Evolutionary conservation across 192 early-diverging fungal species (phyloP).

Genomic region (Rhizophagus sp.): DNA sequence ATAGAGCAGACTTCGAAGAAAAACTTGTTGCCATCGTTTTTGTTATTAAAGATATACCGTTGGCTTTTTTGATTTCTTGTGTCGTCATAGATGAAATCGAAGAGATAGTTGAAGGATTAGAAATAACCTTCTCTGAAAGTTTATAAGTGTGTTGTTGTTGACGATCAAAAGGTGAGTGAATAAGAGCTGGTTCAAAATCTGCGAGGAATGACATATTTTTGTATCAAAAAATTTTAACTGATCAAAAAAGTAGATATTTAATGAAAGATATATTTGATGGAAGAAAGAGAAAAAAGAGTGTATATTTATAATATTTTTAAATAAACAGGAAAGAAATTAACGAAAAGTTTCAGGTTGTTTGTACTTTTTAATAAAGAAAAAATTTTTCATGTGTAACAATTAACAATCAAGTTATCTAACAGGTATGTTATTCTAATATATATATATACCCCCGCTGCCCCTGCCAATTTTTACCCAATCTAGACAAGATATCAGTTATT

Average conservation of each 20-base stretch:
- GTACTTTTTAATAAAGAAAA: neutral
- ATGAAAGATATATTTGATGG: neutral
- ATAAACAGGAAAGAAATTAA: neutral
- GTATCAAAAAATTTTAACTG: neutral
- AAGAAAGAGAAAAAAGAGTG: neutral
- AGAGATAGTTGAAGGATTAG: neutral
- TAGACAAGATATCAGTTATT: too few species aligned
- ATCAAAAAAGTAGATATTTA: neutral
- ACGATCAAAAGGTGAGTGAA: conserved; percentile 18
- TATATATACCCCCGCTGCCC: too few species aligned
- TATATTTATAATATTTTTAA: neutral
- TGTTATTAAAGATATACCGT: neutral
- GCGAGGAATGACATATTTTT: conserved; percentile 12
- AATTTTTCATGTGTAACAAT: neutral
- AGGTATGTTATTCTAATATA: neutral
- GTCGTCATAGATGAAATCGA: neutral
- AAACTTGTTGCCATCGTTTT: neutral
- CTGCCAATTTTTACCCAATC: too few species aligned
- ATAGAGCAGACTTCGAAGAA: neutral
- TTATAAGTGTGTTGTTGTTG: neutral
- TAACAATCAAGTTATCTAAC: neutral
- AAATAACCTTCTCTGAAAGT: neutral
- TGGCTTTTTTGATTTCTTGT: neutral
- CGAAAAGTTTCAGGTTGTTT: neutral
- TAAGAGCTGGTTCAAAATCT: conserved; percentile 18